Conservation (phyloP, 2,329 filamentous ascomycete genomes). For the Lasiodiplodia citricola region DNA sequence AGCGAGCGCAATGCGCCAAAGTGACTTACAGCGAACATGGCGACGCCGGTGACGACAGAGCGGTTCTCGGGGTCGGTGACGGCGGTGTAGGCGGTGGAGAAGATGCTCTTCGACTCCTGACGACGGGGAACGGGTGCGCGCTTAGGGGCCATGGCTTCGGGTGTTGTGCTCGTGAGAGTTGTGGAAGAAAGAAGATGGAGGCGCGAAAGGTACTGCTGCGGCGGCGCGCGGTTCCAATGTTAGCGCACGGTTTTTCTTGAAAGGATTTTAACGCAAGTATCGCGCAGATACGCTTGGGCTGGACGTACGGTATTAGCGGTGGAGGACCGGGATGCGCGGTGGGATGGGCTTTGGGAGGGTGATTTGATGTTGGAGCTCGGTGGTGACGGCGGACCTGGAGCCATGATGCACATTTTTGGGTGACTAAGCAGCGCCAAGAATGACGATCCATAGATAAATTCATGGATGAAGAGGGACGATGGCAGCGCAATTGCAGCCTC, state of each 20-base stretch:
- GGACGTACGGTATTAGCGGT: neutral
- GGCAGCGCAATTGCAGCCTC: neutral
- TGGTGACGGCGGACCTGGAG: neutral
- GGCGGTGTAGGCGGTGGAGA: constrained; percentile 40
- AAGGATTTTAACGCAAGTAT: no score
- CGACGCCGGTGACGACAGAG: constrained; percentile 53
- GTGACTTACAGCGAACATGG: constrained; percentile 56
- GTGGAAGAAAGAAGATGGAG: neutral
- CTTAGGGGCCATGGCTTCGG: constrained; percentile 22
- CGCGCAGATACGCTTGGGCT: neutral
- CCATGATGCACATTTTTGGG: constrained; percentile 26
- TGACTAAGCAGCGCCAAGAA: constrained; percentile 27
- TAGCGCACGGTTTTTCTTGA: neutral
- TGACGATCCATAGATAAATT: constrained; percentile 6
- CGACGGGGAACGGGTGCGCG: neutral
- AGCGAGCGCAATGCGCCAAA: neutral
- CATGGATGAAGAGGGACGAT: neutral
- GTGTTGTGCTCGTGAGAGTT: neutral
- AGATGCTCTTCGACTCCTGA: constrained; percentile 8
- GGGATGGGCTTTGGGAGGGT: neutral
- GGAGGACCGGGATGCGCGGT: neutral
- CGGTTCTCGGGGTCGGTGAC: constrained; percentile 56
- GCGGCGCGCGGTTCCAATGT: neutral
- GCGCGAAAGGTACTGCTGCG: neutral
- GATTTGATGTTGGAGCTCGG: constrained; percentile 17